These are phyloP conservation scores for Malus domestica DNA, from an alignment of 306 rosid genomes.

Conservation along the genomic window ASM211411v1 NC_041805.1:15557001-15557500, in stretches of 20 bases:
- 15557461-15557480: neutral
- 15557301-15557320: neutral
- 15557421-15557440: neutral
- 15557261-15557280: neutral
- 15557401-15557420: neutral
- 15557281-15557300: neutral
- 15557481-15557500: neutral
- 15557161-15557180: neutral
- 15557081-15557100: too few species aligned
- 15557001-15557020: too few species aligned
- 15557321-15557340: neutral
- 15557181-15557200: neutral
- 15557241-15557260: neutral
- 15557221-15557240: too few species aligned
- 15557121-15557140: neutral
- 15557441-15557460: neutral
- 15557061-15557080: too few species aligned
- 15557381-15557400: neutral
- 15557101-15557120: too few species aligned
- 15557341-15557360: too few species aligned
- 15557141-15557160: neutral
- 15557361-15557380: neutral
- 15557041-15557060: too few species aligned
- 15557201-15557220: neutral
- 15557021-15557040: too few species aligned